A percentile compares a stretch with the other conserved stretches of the same genome.
phyloP scores from a whole-genome alignment of 179 eudicot species.

The Silene coronaria region DNA sequence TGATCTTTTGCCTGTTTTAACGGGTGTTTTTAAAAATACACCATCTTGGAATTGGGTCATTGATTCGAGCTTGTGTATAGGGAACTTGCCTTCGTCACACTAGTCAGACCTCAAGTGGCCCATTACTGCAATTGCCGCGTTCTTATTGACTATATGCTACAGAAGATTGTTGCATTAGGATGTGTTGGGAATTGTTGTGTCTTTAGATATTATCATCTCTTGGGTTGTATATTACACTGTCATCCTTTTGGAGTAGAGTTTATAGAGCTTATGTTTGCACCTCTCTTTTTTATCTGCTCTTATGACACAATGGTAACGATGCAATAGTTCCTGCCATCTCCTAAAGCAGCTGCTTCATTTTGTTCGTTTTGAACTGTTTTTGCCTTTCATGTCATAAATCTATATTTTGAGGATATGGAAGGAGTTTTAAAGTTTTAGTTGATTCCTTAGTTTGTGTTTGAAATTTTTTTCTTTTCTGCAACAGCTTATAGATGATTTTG shows the following conservation, averaged over 20 bases:
- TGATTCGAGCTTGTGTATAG: not conserved
- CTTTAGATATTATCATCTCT: not conserved
- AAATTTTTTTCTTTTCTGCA: not conserved
- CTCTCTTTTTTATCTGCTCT: not conserved
- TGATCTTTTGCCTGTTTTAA: not conserved
- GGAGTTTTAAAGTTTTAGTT: not conserved
- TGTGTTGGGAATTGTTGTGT: not conserved
- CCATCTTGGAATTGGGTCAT: not conserved
- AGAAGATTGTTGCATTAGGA: not conserved
- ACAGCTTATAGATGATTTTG: slow-evolving; percentile 74
- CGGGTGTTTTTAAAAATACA: not conserved
- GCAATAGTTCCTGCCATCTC: not conserved
- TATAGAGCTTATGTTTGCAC: not conserved
- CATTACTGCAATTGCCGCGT: not conserved
- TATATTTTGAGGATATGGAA: not conserved
- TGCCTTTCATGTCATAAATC: not conserved
- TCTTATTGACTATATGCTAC: not conserved
- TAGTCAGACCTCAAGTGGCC: not conserved
- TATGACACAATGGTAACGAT: not conserved
- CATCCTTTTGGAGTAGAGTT: too few relatives aligned
- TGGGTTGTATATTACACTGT: too few relatives aligned
- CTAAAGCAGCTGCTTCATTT: not conserved
- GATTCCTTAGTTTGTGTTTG: not conserved
- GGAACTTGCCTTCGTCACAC: not conserved
- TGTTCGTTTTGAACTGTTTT: not conserved